Base-by-base conservation (phyloP, 2,329 filamentous ascomycete genomes). In the Penicillium corylophilum region DNA sequence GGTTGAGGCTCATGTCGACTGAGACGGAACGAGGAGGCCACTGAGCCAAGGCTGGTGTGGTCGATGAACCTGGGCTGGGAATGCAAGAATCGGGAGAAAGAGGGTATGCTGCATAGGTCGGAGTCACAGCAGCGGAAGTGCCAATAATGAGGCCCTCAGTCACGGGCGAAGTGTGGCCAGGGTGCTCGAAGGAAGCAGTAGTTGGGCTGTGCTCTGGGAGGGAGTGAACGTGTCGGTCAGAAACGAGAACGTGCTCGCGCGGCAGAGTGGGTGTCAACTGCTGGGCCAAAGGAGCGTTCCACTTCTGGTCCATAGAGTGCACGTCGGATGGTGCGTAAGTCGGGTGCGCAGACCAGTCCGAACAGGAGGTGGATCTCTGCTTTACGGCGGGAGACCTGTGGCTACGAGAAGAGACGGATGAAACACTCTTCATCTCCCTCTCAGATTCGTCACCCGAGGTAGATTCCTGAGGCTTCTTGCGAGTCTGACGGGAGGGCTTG, bases 401-500 rank as follows among this genome's bases (percentile, higher is more conserved):
- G 22, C 48, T 50, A 7, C 28, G 48, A 38, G 55, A 53, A 4
- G 51, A 58, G 18, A 46, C 43, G 2, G 57, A 48, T 6, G 50
- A 54, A n/a, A 44, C 46, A 26, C 42, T 43, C 35, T 47, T 50
- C 18, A 29, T 40, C 8, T 63, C 59, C 43, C 51, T 57, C n/a
- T 61, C 55, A 7, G 48, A 52, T 3, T 62, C 64, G 22, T 65
- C 64, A 15, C 39, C 39, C 12, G 39, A 41, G 23, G 15, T 26
- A 1, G 39, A 46, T n/a, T 39, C 51, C 41, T 61, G 60, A n/a
- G 66, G 61, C 45, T 73, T 74, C 63, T 73, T 74, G 45, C 72
- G 68, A 45, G 66, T 71, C 52, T 74, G 72, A 15, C 72, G 72
- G 22, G 71, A 74, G n/a, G 72, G 71, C 53, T 75, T 75, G 50